phyloP scores from a whole-genome alignment of 164 flowering plant species.

The Berberis vulgaris region DNA sequence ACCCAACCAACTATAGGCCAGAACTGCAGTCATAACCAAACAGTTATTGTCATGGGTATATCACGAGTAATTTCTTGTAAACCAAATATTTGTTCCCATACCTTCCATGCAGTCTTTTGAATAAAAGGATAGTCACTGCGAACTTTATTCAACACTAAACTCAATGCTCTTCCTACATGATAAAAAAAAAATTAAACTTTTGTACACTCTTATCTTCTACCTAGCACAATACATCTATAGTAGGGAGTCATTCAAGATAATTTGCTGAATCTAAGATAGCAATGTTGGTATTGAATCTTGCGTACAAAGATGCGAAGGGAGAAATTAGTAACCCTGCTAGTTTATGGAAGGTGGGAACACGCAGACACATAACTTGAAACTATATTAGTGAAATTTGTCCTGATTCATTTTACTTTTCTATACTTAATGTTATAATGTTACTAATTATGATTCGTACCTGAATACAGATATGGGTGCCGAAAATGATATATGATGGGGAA shows the following conservation, averaged over 20 bases:
- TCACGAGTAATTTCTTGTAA: not conserved
- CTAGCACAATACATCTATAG: not conserved
- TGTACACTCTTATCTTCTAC: not conserved
- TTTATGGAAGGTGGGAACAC: too few relatives aligned
- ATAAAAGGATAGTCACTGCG: slow-evolving; percentile 55
- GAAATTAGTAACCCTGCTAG: too few relatives aligned
- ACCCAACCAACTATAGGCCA: slow-evolving; percentile 81
- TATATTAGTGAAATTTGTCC: too few relatives aligned
- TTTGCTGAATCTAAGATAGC: too few relatives aligned
- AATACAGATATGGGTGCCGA: too few relatives aligned
- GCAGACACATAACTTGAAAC: too few relatives aligned
- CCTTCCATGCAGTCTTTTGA: slow-evolving; percentile 78
- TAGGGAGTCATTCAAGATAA: not conserved
- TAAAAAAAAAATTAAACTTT: not conserved
- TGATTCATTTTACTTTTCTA: too few relatives aligned
- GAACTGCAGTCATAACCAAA: slow-evolving; percentile 35
- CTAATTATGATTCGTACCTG: too few relatives aligned
- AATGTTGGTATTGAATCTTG: too few relatives aligned
- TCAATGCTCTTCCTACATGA: slow-evolving; percentile 61
- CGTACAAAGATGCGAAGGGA: too few relatives aligned
- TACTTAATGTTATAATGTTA: too few relatives aligned
- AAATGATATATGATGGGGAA: too few relatives aligned
- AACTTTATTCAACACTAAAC: slow-evolving; percentile 49
- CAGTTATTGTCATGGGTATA: not conserved
- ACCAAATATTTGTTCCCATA: slow-evolving; percentile 10